Percentiles rank a stretch among this genome's conserved stretches.
These are phyloP conservation scores for Aspergillus panamensis DNA, from an alignment of 495 filamentous ascomycete genomes.

Conservation along the genomic window DNA sequence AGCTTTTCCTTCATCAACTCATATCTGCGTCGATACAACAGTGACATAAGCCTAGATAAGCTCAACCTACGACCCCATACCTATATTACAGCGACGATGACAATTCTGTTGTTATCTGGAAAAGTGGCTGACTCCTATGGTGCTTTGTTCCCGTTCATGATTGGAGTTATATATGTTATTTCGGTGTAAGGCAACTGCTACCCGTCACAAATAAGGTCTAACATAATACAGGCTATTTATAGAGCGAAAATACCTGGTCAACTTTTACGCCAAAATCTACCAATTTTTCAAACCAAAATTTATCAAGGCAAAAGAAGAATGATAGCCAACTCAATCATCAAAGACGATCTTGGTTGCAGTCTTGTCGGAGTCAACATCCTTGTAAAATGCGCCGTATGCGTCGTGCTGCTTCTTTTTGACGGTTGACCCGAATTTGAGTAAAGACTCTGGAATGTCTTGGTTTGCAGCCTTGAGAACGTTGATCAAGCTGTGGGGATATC, in stretches of 20 bases:
- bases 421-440: constrained; percentile 93
- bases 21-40: constrained; percentile 51
- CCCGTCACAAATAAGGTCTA: constrained; percentile 9
- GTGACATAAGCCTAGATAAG: constrained; percentile 29
- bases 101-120: constrained; percentile 28
- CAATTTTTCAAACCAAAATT: constrained; percentile 25
- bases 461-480: constrained; percentile 89
- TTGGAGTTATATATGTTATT: constrained; percentile 52
- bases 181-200: constrained; percentile 53
- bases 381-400: constrained; percentile 89
- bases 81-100: constrained; percentile 33
- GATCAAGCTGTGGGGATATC: constrained; percentile 55
- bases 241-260: constrained; percentile 56
- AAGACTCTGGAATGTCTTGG: constrained; percentile 80
- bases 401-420: constrained; percentile 98
- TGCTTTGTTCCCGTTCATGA: constrained; percentile 46
- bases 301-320: constrained; percentile 22
- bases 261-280: constrained; percentile 44
- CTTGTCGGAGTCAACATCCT: constrained; percentile 71
- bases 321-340: constrained; percentile 54
- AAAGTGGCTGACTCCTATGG: constrained; percentile 36
- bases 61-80: constrained; percentile 29
- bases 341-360: constrained; percentile 91
- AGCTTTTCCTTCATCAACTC: constrained; percentile 64
- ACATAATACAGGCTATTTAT: constrained; percentile 47